Base-by-base conservation (phyloP, 768 basidiomycete species). In the Scleroderma bovista region DNA sequence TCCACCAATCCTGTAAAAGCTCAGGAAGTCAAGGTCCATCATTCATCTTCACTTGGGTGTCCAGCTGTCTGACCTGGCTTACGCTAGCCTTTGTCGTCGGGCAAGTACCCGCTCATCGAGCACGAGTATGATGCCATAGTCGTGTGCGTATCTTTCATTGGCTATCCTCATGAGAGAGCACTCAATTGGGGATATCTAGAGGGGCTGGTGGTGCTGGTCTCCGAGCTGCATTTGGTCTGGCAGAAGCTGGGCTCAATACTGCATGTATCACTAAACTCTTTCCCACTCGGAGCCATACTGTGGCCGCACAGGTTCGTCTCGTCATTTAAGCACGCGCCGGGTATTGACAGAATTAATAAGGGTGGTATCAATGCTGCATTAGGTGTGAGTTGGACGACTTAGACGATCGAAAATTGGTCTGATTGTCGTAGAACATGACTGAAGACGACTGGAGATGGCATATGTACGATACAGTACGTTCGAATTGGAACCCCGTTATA, bases 361-460 rank as follows among this genome's bases (percentile, higher is more conserved):
- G 96, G 96, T 60, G 96, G 96, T 67, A 93, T 99, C 69, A 99
- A 99, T 72, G 96, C 93, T 60, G 93, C 93, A 47, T 81, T 96
- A 47, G 93, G 93, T 57, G 90, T 93, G 66, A 59, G 84, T 76
- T 24, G 11, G 36, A 17, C 56, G 50, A 17, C 2, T 32, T 45
- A 8, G 38, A 38, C 41, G 15, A 26, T 48, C 20, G 13, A 43
- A 42, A 10, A 26, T 19, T 23, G 42, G 23, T 52, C 41, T 11
- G 36, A 19, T 50, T 47, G 32, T 42, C 26, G 45, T 64, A 92
- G 84, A 96, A 97, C 74, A 94, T 98, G 93, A 96, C 93, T 4
- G 96, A 99, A 72, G 96, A 98, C 63, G 93, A 98, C 67, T 98
- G 94, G 93, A 75, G 93, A 71, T 96, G 93, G 94, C 94, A 96